These are phyloP conservation scores for Entophlyctis luteolus DNA, from an alignment of 192 early-diverging fungal genomes.

Conservation along the genomic window DNA sequence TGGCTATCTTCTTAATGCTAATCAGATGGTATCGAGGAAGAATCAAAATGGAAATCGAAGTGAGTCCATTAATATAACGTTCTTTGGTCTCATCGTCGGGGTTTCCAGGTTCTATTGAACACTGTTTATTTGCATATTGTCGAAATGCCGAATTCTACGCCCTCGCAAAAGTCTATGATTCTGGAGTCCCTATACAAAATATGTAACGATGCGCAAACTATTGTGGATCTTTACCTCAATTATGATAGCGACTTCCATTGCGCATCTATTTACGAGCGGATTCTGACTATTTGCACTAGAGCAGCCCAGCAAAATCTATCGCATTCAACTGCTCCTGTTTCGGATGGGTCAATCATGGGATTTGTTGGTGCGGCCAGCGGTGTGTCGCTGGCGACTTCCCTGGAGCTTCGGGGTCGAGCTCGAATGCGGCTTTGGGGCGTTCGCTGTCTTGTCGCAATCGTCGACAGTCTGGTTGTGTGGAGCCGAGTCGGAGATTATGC, in stretches of 20 bases:
- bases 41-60: slow-evolving; percentile 58
- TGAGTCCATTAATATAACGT: slow-evolving; percentile 3
- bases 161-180: slow-evolving; percentile 53
- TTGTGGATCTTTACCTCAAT: slow-evolving; percentile 59
- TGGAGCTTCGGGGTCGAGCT: neutral
- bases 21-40: slow-evolving; percentile 43
- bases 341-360: neutral
- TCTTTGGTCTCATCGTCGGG: neutral
- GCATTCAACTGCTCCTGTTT: neutral
- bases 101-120: slow-evolving; percentile 41
- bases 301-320: slow-evolving; percentile 37
- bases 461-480: slow-evolving; percentile 53
- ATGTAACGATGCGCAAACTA: slow-evolving; percentile 52
- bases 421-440: slow-evolving; percentile 35
- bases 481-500: neutral
- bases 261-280: slow-evolving; percentile 49
- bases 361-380: neutral
- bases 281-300: slow-evolving; percentile 44
- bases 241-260: slow-evolving; percentile 58
- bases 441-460: slow-evolving; percentile 46
- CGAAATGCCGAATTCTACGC: slow-evolving; percentile 58
- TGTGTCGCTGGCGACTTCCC: slow-evolving; percentile 23
- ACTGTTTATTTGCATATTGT: slow-evolving; percentile 59
- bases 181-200: slow-evolving; percentile 55
- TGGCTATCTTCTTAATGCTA: slow-evolving; percentile 55